Evolutionary conservation across 2,329 filamentous ascomycete species (phyloP).

Genomic region (Drechmeria coniospora): DNA sequence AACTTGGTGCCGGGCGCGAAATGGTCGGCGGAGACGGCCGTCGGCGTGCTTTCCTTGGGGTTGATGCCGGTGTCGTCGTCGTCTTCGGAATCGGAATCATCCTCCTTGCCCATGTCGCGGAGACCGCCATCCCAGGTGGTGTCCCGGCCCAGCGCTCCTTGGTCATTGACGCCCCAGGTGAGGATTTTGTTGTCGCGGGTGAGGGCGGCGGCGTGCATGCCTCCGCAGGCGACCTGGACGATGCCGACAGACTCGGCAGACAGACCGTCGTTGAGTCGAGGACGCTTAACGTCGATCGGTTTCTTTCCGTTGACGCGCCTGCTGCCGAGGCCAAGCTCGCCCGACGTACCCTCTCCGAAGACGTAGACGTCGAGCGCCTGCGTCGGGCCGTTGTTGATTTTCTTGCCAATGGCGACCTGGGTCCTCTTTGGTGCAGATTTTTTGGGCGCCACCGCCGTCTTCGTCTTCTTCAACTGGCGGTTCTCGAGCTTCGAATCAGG

Average conservation of each 20-base stretch:
- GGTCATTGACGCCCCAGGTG: conserved; percentile 81
- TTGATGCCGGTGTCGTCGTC: conserved; percentile 52
- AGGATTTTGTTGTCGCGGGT: conserved; percentile 70
- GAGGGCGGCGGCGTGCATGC: conserved; percentile 66
- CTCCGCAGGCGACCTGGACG: conserved; percentile 62
- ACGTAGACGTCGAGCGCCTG: conserved; percentile 58
- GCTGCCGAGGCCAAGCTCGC: conserved; percentile 66
- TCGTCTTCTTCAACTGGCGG: conserved; percentile 44
- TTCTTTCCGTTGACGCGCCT: conserved; percentile 42
- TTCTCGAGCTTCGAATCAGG: conserved; percentile 5
- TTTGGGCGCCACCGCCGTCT: conserved; percentile 17
- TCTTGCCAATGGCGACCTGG: conserved; percentile 1
- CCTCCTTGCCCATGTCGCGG: conserved; percentile 37
- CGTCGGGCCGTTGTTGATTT: conserved; percentile 28
- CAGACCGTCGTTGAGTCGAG: conserved; percentile 59
- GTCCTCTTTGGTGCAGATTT: conserved; percentile 6
- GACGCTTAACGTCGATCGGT: conserved; percentile 64
- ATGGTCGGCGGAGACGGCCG: conserved; percentile 38
- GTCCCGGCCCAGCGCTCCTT: conserved; percentile 63
- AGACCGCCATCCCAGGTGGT: conserved; percentile 52
- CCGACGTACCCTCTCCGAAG: conserved; percentile 66
- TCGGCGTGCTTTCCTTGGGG: conserved; percentile 55
- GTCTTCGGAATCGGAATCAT: conserved; percentile 40
- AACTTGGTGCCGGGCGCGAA: conserved; percentile 48
- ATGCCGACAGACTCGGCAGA: conserved; percentile 49